Percentiles rank a stretch among this genome's conserved stretches.
Evolutionary conservation across 352 stramenopile species (phyloP).

Genomic region (Globisporangium paddicum): DNA sequence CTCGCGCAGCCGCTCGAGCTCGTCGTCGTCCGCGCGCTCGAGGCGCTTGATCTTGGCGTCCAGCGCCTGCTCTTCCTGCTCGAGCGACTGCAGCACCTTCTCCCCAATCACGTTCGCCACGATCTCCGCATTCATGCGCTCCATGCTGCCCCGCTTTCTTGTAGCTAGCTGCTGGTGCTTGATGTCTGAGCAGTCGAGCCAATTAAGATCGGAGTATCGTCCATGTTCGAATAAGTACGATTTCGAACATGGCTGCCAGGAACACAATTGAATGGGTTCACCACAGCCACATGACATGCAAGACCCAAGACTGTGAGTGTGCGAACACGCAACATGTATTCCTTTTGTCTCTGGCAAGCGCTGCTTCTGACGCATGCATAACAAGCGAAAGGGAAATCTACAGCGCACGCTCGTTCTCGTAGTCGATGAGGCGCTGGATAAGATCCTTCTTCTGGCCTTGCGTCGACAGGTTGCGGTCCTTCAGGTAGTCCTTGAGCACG

Average conservation of each 20-base stretch:
- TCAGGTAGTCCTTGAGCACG: conserved; percentile 87
- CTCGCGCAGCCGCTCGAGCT: conserved; percentile 86
- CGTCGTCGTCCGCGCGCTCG: conserved; percentile 84
- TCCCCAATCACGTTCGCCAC: conserved; percentile 80
- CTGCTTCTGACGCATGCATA: background rate
- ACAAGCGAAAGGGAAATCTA: conserved; percentile 30
- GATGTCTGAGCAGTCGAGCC: background rate
- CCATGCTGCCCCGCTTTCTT: conserved; percentile 23
- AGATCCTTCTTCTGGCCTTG: conserved; percentile 89
- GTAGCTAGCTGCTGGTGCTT: background rate
- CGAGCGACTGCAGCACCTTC: conserved; percentile 84
- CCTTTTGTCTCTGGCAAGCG: background rate
- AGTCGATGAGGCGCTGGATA: conserved; percentile 85
- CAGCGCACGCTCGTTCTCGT: conserved; percentile 80
- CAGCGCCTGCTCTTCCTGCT: conserved; percentile 80
- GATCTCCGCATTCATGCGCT: conserved; percentile 66
- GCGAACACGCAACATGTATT: conserved; percentile 1
- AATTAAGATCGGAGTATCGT: conserved; percentile 2
- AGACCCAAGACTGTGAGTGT: too few species aligned
- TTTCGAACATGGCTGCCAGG: background rate
- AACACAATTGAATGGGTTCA: background rate
- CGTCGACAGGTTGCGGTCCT: conserved; percentile 75
- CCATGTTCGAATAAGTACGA: background rate
- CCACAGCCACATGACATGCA: background rate
- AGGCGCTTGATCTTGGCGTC: conserved; percentile 84